Evolutionary conservation across 306 rosid genomes (phyloP).

Genomic region (Amphicarpaea edgeworthii): DNA sequence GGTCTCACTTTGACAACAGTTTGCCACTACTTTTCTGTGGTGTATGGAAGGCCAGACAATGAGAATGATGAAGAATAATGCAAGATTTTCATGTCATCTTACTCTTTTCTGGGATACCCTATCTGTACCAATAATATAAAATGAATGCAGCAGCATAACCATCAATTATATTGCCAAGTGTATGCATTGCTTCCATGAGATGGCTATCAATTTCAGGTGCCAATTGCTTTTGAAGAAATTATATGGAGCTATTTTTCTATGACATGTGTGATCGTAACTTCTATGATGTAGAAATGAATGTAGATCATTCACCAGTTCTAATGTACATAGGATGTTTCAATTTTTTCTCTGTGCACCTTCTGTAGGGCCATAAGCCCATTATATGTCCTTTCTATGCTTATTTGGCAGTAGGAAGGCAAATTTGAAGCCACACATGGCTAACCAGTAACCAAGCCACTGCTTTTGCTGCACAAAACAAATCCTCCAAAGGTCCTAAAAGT

Average conservation of each 20-base stretch:
- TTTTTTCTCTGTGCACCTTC: conserved; percentile 22
- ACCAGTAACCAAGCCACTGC: background rate
- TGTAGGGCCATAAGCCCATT: conserved; percentile 14
- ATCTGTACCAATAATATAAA: conserved; percentile 38
- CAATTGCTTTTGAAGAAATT: conserved; percentile 38
- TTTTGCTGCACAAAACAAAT: conserved; percentile 1
- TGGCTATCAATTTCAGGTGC: conserved; percentile 28
- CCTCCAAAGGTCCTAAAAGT: background rate
- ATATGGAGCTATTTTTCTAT: conserved; percentile 34
- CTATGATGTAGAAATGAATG: conserved; percentile 39
- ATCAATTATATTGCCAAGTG: conserved; percentile 14
- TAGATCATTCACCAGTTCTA: conserved; percentile 35
- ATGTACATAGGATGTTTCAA: conserved; percentile 43
- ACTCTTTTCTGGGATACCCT: conserved; percentile 40
- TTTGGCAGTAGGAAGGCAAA: conserved; percentile 20
- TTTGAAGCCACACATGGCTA: background rate
- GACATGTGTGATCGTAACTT: conserved; percentile 16
- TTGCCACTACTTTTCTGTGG: conserved; percentile 76
- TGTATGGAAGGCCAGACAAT: conserved; percentile 64
- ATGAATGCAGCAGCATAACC: conserved; percentile 25
- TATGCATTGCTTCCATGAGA: conserved; percentile 31
- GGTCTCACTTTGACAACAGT: conserved; percentile 81
- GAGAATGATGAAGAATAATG: conserved; percentile 60
- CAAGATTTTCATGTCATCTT: conserved; percentile 35
- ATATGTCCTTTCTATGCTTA: background rate